Evolutionary conservation across 495 filamentous ascomycete species (phyloP), one percentile per base, ranked within the genome.

Genomic region (Neurospora sp.): DNA sequence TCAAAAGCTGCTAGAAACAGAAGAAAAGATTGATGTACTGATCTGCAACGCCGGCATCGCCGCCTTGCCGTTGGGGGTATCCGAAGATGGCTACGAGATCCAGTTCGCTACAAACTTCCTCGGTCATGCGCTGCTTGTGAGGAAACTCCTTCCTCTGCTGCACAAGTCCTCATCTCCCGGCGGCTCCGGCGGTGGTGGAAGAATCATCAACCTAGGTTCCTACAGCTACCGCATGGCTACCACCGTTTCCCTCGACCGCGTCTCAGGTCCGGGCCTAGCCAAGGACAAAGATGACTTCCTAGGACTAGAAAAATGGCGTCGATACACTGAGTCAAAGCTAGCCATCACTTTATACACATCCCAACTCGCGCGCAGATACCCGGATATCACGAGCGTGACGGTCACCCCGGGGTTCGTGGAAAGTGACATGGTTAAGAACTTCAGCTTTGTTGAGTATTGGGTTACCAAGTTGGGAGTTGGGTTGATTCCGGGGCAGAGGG

Each of bases 11-110:
- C 0, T 46, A 0, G 18, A 46, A 1, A 46, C 42, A 3, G 18
- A 46, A 46, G 42, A n/a, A 0, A 46, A 1, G 0, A n/a, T 46
- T 0, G 18, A 46, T 0, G 1, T 46, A 0, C 0, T 46, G 0
- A 46, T 46, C 0, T 46, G 42, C 42, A 46, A 46, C 42, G 42
- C 42, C 42, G 42, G 42, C 18, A 46, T 46, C 42, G 42, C 42
- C 42, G 42, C 42, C 3, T 2, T 3, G 0, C 42, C 42, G 0
- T 0, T 46, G 8, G 18, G 18, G 0, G 4, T 0, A n/a, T 46
- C 42, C 9, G 42, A 10, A n/a, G 42, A 46, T n/a, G 42, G 42
- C 18, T 46, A 46, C 18, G 42, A 46, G 1, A 46, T 46, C 42
- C 42, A 46, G 0, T 46, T 46, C 3, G 42, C 42, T 0, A 46